Evolutionary conservation across 2,329 filamentous ascomycete species (phyloP), one percentile per base, ranked within the genome.

Genomic region (Exophiala spinifera): DNA sequence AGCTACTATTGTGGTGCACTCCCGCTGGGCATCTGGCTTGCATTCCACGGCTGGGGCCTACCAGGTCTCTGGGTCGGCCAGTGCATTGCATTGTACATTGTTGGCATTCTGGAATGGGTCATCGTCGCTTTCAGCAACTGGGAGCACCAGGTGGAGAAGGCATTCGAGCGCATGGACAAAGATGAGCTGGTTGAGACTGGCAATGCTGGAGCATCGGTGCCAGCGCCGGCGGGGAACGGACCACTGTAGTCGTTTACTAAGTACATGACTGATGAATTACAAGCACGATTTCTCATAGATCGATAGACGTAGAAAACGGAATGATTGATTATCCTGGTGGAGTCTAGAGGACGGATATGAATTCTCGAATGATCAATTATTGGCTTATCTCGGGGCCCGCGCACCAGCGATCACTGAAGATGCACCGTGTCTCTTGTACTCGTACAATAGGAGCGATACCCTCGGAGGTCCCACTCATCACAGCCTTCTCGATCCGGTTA

Each of bases 1-100:
- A 89, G 86, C 66, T 95, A 95, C 70, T 95, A 95, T 68, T 84
- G 84, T 61, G 88, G 87, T 54, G 89, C 89, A 1, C 69, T 95
- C 51, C 90, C 90, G 0, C 74, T 85, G n/a, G 89, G 90, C 0
- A 88, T 95, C 50, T 94, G 83, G 72, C 81, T 95, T 25, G 89
- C 90, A 1, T 94, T 94, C 64, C 83, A 94, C 65, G 89, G 89
- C 15, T 94, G 89, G 89, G 89, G 89, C 0, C 73, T 95, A 1
- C 77, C 79, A 15, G 90, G 90, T 0, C 72, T 95, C 14, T 95
- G 90, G 90, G 75, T 94, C 31, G 90, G 89, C 14, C 88, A 92
- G 67, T 91, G 88, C 65, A 83, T 89, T 57, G 88, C 88, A 0
- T 70, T 95, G 28, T 95, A 91, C 66, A 74, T 94, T 19, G 90